Evolutionary conservation across 2,329 filamentous ascomycete species (phyloP), one percentile per base, ranked within the genome.

Genomic region (Monilinia fructigena): DNA sequence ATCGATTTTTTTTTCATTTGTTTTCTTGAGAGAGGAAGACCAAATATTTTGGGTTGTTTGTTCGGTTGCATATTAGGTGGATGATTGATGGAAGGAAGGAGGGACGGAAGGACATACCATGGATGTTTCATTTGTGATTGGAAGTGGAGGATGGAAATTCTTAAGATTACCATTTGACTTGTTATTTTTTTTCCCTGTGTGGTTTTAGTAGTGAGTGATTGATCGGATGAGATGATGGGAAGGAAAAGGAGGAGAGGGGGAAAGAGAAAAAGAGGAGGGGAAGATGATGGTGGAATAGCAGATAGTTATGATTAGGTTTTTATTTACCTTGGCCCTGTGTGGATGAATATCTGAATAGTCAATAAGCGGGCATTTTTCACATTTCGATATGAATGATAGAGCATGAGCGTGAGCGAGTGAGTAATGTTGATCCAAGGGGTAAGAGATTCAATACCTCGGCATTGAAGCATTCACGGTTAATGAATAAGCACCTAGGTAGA

Each of bases 41-140:
- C 23, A 16, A 14, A 63, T 52, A 50, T 55, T 56, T 48, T 40
- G 68, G 66, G 61, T 60, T 69, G 40, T 42, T 42, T 3, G 16
- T 42, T 42, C 40, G 40, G 12, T 10, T 42, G 69, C 71, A 72
- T 70, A 70, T 68, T 67, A 54, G 65, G 66, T 65, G 69, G 69
- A 53, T 55, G 60, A 53, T 16, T 40, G 10, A 35, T 35, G 31
- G 31, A 35, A 35, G 31, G 38, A 40, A 14, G 38, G 38, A 14
- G 38, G 40, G 40, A 16, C 18, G 45, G 45, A n/a, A 66, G 69
- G 69, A 72, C 71, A 71, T 71, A 72, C 68, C 69, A 70, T 56
- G 70, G 69, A 67, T 68, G 68, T 67, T 67, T 66, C 69, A 61
- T 70, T 67, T 65, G 65, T 35, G 31, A 35, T 55, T 48, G 12